Evolutionary conservation across 2,329 filamentous ascomycete species (phyloP).

Genomic region (Paramyrothecium roridum): DNA sequence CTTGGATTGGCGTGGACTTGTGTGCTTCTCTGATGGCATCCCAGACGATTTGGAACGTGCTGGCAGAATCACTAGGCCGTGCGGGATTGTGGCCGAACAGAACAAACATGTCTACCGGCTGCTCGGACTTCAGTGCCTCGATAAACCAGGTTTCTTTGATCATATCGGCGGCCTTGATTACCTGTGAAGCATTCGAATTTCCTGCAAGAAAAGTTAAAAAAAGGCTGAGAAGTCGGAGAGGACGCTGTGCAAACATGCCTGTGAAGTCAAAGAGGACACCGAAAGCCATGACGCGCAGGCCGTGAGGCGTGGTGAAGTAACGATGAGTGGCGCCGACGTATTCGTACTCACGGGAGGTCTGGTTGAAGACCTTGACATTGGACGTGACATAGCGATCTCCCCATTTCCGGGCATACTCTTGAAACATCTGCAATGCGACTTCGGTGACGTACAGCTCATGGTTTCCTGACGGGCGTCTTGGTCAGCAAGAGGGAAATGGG

Average conservation of each 20-base stretch:
- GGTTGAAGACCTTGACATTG: constrained; percentile 40
- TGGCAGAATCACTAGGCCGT: constrained; percentile 37
- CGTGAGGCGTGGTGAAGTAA: constrained; percentile 39
- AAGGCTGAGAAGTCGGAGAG: not conserved
- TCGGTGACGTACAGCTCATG: constrained; percentile 64
- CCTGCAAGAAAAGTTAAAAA: constrained; percentile 25
- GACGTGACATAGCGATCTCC: constrained; percentile 42
- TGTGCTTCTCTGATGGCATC: constrained; percentile 55
- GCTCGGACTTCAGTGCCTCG: constrained; percentile 46
- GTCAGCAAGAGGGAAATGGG: too few relatives aligned
- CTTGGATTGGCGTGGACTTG: constrained; percentile 58
- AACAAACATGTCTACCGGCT: constrained; percentile 62
- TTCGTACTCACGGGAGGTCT: constrained; percentile 32
- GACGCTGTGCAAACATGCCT: constrained; percentile 38
- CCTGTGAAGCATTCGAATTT: constrained; percentile 59
- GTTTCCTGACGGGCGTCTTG: constrained; percentile 38
- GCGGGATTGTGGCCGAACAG: constrained; percentile 63
- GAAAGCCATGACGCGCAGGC: constrained; percentile 41
- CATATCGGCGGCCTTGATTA: constrained; percentile 51
- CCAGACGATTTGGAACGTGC: constrained; percentile 44
- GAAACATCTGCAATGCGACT: constrained; percentile 60
- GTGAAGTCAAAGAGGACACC: constrained; percentile 44
- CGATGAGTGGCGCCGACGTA: constrained; percentile 40
- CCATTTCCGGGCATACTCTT: constrained; percentile 55
- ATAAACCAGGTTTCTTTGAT: constrained; percentile 58